Conservation (phyloP, 495 filamentous ascomycete species). For the Melanomma pulvis-pyrius region DNA sequence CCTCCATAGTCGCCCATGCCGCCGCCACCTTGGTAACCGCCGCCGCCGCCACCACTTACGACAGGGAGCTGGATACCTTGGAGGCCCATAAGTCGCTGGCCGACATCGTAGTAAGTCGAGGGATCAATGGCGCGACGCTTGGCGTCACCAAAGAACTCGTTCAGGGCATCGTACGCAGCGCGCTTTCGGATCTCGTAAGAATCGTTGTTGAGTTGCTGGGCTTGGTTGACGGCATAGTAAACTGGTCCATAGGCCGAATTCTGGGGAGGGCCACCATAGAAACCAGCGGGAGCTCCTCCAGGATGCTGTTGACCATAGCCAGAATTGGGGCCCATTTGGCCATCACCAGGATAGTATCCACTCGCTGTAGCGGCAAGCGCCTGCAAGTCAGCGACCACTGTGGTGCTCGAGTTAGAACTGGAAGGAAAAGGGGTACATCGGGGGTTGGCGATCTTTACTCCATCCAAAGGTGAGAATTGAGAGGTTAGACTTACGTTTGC, state of each 20-base stretch:
- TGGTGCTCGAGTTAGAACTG: constrained; percentile 35
- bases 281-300: constrained; percentile 45
- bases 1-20: constrained; percentile 34
- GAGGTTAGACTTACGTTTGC: constrained; percentile 59
- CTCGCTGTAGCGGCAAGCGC: constrained; percentile 49
- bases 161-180: constrained; percentile 79
- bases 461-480: constrained; percentile 3
- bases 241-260: constrained; percentile 67
- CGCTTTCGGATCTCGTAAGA: constrained; percentile 74
- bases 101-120: constrained; percentile 77
- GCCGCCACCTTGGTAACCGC: constrained; percentile 1
- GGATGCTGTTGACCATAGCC: constrained; percentile 36
- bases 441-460: constrained; percentile 15
- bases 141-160: constrained; percentile 89
- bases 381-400: constrained; percentile 54
- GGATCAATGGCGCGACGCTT: constrained; percentile 90
- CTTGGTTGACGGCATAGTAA: constrained; percentile 67
- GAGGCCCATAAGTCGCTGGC: constrained; percentile 74
- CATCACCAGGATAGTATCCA: constrained; percentile 44
- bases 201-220: constrained; percentile 51
- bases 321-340: constrained; percentile 35
- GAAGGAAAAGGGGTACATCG: constrained; percentile 27
- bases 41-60: constrained; percentile 39
- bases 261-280: constrained; percentile 63
- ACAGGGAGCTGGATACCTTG: constrained; percentile 72